A percentile compares a stretch with the other conserved stretches of the same genome.
Conservation (phyloP, 1,284 basidiomycete species). For the Moesziomyces sp. region DNA sequence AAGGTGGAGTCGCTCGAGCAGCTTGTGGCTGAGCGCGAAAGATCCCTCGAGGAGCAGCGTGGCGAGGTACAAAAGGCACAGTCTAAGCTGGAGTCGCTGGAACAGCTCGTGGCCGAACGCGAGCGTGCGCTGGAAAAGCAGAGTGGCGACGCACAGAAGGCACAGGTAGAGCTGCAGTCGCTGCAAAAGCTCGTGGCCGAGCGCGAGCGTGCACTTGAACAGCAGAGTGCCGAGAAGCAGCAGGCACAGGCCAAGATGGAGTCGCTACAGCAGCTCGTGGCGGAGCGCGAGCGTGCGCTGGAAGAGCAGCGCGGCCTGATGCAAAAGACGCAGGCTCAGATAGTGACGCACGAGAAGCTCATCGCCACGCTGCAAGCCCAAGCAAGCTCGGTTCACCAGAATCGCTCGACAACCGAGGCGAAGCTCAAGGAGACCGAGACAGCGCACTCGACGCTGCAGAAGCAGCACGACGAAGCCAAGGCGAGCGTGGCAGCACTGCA, state of each 20-base stretch:
- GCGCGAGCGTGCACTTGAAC: conserved; percentile 23
- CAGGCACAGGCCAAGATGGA: conserved; percentile 8
- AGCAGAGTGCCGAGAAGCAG: conserved; percentile 17
- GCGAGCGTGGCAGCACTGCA: conserved; percentile 32
- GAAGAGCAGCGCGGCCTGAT: conserved; percentile 20
- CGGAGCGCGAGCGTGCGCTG: conserved; percentile 22
- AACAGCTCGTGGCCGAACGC: conserved; percentile 22
- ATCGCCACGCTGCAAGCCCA: neutral
- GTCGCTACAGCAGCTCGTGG: conserved; percentile 17
- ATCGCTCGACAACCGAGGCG: conserved; percentile 19
- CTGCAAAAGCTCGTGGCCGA: conserved; percentile 21
- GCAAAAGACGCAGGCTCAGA: conserved; percentile 11
- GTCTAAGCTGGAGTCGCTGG: conserved; percentile 9
- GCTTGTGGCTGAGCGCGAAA: conserved; percentile 28
- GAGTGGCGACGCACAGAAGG: conserved; percentile 18
- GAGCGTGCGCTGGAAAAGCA: conserved; percentile 27
- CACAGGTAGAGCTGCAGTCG: conserved; percentile 3
- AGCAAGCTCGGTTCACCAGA: conserved; percentile 6
- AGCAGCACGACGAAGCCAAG: conserved; percentile 47
- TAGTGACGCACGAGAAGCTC: conserved; percentile 21
- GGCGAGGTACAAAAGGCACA: conserved; percentile 15
- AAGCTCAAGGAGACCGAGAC: conserved; percentile 25
- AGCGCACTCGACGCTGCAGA: conserved; percentile 28
- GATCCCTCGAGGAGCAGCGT: conserved; percentile 17
- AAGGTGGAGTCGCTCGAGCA: conserved; percentile 10